Evolutionary conservation across 1,139 yeast species (phyloP).

Genomic region (Yamadazyma pseudoaaseri): DNA sequence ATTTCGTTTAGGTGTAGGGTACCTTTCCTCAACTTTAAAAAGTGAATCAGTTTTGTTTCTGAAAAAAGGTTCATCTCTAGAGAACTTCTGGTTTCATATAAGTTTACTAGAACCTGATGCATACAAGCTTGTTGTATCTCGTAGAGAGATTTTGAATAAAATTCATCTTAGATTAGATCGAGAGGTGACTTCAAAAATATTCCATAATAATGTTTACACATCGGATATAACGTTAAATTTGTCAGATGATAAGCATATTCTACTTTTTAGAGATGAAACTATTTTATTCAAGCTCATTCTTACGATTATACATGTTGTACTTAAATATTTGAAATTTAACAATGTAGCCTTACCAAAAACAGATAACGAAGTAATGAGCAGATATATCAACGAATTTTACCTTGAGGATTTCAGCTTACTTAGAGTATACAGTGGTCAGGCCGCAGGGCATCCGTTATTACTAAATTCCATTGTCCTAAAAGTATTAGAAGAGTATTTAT

Average conservation of each 20-base stretch:
- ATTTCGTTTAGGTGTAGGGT: too few relatives aligned
- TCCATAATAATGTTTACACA: slow-evolving; percentile 1
- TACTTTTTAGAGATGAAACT: slow-evolving; percentile 4
- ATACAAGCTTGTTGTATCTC: slow-evolving; percentile 14
- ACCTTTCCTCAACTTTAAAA: too few relatives aligned
- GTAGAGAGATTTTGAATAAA: slow-evolving; percentile 13
- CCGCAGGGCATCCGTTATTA: slow-evolving; percentile 23
- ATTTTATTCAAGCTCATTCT: slow-evolving; percentile 7
- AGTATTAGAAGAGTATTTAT: slow-evolving; percentile 18
- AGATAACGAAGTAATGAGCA: slow-evolving; percentile 6
- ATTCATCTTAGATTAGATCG: slow-evolving; percentile 12
- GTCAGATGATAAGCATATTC: slow-evolving; percentile 3
- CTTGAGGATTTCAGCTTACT: slow-evolving; percentile 29
- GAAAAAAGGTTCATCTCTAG: too few relatives aligned
- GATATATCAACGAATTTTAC: slow-evolving; percentile 14
- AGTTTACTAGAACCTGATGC: slow-evolving; percentile 24
- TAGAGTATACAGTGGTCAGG: slow-evolving; percentile 25
- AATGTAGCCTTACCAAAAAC: slow-evolving; percentile 9
- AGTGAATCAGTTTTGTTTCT: too few relatives aligned
- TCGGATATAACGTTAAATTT: not conserved
- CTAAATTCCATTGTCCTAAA: slow-evolving; percentile 23
- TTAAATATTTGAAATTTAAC: slow-evolving; percentile 9
- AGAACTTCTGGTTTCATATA: slow-evolving; percentile 27
- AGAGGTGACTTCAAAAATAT: slow-evolving; percentile 7
- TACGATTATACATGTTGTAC: slow-evolving; percentile 7